Conservation (phyloP, 2,329 filamentous ascomycete species). For the Cladosporium halotolerans region DNA sequence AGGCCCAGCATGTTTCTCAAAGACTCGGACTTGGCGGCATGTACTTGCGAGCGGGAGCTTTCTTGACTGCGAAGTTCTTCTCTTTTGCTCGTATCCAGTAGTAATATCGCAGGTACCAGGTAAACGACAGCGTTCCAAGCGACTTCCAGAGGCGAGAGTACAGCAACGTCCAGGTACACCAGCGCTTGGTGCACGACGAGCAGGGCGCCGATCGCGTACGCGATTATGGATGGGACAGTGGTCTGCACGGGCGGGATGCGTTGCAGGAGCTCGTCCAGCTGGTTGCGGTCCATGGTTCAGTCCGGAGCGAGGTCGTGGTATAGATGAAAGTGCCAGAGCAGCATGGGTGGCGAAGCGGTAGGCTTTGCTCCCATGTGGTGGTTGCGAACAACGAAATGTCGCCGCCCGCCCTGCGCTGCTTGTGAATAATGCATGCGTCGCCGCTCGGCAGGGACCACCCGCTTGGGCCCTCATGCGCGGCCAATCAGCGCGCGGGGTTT, state of each 20-base stretch:
- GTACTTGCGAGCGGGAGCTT: conserved; percentile 25
- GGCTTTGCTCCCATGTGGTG: conserved; percentile 15
- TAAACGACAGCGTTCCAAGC: conserved; percentile 58
- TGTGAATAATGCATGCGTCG: too few relatives aligned
- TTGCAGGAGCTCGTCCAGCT: conserved; percentile 16
- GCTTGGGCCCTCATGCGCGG: background rate
- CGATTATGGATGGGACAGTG: conserved; percentile 14
- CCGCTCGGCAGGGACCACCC: background rate
- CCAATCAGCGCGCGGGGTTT: background rate
- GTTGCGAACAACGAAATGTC: background rate
- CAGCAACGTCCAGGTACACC: conserved; percentile 24
- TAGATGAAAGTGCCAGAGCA: background rate
- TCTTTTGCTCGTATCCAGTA: conserved; percentile 50
- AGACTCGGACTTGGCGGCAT: conserved; percentile 34
- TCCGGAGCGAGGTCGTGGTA: conserved; percentile 3
- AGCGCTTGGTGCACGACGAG: conserved; percentile 29
- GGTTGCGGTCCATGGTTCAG: conserved; percentile 21
- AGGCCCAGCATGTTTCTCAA: conserved; percentile 34
- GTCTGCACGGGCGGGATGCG: conserved; percentile 15
- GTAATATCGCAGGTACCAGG: conserved; percentile 49
- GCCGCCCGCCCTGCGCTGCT: background rate
- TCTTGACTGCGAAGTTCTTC: conserved; percentile 24
- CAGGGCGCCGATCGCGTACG: conserved; percentile 22
- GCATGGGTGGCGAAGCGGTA: conserved; percentile 12
- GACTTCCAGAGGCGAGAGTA: conserved; percentile 41